Conservation (phyloP, 2,329 filamentous ascomycete genomes). For the Trichoderma afroharzianum region DNA sequence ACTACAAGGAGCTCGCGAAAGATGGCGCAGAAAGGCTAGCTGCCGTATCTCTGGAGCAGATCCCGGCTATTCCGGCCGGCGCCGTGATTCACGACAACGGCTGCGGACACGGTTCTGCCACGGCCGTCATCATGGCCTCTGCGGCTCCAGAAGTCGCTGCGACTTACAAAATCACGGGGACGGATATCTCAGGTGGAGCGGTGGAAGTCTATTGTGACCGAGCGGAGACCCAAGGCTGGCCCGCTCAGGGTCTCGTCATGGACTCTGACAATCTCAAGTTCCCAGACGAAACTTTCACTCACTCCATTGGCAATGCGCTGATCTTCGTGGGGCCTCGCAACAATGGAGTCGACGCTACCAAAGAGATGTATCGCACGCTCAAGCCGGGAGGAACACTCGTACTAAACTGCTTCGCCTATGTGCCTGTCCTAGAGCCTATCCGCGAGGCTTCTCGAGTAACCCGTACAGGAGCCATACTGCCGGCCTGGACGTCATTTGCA, state of each 20-base stretch:
- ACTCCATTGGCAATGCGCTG: slow-evolving; percentile 4
- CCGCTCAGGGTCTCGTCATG: slow-evolving; percentile 3
- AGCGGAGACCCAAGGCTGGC: neutral
- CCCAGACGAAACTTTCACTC: slow-evolving; percentile 4
- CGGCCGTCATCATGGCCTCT: slow-evolving; percentile 2
- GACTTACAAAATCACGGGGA: slow-evolving; percentile 3
- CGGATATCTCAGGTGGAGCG: neutral
- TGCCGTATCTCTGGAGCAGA: slow-evolving; percentile 3
- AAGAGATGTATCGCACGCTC: slow-evolving; percentile 11
- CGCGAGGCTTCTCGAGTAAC: slow-evolving; percentile 8
- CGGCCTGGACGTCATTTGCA: slow-evolving; percentile 3
- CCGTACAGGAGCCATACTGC: neutral
- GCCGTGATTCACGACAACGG: slow-evolving; percentile 12
- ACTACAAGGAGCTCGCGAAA: slow-evolving; percentile 4
- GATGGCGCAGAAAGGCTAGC: slow-evolving; percentile 5
- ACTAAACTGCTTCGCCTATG: slow-evolving; percentile 1
- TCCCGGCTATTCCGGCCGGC: slow-evolving; percentile 5
- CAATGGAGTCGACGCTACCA: neutral
- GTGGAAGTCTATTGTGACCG: neutral
- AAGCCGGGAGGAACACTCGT: slow-evolving; percentile 9
- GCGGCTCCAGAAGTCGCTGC: neutral
- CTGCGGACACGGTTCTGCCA: slow-evolving; percentile 6
- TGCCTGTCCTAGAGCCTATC: neutral
- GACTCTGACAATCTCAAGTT: slow-evolving; percentile 5
- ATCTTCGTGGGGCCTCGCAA: slow-evolving; percentile 11